phyloP scores from a whole-genome alignment of 1,284 basidiomycete genomes.

The Ganoderma sinense region DNA sequence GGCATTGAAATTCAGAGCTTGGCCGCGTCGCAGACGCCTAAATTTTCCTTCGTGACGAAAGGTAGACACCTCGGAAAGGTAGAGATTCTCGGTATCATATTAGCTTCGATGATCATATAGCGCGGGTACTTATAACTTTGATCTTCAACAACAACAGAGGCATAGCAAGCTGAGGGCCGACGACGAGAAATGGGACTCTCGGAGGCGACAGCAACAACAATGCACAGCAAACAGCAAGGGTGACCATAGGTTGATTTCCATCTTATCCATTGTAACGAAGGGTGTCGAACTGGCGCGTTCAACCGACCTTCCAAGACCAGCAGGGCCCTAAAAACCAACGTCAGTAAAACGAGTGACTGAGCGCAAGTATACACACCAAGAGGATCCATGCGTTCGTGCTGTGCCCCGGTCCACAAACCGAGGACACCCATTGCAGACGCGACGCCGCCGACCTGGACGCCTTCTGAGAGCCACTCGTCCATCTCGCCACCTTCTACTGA shows the following conservation, averaged over 20 bases:
- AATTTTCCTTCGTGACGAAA: no score
- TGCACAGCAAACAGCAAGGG: neutral
- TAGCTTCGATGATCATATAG: neutral
- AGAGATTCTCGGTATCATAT: neutral
- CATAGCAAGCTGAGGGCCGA: neutral
- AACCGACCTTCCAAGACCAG: conserved; percentile 38
- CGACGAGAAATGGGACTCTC: neutral
- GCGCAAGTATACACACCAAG: conserved; percentile 47
- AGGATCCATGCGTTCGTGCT: conserved; percentile 56
- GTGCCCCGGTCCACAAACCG: conserved; percentile 66
- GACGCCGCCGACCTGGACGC: conserved; percentile 61
- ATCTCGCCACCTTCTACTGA: conserved; percentile 32
- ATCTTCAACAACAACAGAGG: neutral
- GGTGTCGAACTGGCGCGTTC: neutral
- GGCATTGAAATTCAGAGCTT: neutral
- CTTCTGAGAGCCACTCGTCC: conserved; percentile 63
- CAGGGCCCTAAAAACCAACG: conserved; percentile 24
- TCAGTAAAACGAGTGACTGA: neutral
- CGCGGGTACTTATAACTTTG: neutral
- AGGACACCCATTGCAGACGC: conserved; percentile 60
- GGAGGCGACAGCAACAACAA: neutral
- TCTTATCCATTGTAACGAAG: neutral
- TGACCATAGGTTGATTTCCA: neutral
- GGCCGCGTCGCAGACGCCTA: no score
- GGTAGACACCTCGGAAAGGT: no score